Evolutionary conservation across 1,139 yeast genomes (phyloP).

Genomic region (Debaryomyces singareniensis): DNA sequence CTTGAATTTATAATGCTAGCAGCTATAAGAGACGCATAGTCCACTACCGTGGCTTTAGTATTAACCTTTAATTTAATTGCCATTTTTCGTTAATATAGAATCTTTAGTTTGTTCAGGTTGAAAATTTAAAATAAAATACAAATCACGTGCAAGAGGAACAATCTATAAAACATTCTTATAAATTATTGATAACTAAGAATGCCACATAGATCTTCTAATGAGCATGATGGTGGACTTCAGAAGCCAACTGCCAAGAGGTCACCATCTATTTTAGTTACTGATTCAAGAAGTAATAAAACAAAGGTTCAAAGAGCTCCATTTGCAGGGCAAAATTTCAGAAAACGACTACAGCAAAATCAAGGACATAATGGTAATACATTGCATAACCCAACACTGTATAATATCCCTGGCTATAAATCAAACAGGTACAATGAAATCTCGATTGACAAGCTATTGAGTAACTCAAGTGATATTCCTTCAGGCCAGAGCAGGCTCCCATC

Average conservation of each 20-base stretch:
- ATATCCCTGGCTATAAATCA: slow-evolving; percentile 21
- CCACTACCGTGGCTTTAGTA: slow-evolving; percentile 78
- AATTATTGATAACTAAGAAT: too few species aligned
- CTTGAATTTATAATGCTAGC: slow-evolving; percentile 63
- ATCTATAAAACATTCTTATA: too few species aligned
- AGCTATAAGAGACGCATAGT: slow-evolving; percentile 76
- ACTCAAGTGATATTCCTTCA: slow-evolving; percentile 81
- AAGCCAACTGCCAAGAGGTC: slow-evolving; percentile 80
- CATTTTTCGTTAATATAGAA: too few species aligned
- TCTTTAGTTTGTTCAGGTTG: too few species aligned
- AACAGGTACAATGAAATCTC: slow-evolving; percentile 63
- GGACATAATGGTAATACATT: slow-evolving; percentile 12
- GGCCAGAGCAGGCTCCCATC: slow-evolving; percentile 52
- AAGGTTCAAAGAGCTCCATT: slow-evolving; percentile 76
- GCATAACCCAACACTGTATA: slow-evolving; percentile 2
- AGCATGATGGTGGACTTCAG: slow-evolving; percentile 8
- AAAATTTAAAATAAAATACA: too few species aligned
- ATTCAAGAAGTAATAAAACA: slow-evolving; percentile 56
- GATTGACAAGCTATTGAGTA: slow-evolving; percentile 63
- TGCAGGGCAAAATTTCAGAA: slow-evolving; percentile 54
- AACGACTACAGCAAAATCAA: slow-evolving; percentile 26
- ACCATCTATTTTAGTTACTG: slow-evolving; percentile 91
- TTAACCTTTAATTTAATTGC: slow-evolving; percentile 54
- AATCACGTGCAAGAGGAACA: too few species aligned
- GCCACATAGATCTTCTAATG: not conserved